phyloP scores from a whole-genome alignment of 345 rosid species.

The Gossypium bickii region DNA sequence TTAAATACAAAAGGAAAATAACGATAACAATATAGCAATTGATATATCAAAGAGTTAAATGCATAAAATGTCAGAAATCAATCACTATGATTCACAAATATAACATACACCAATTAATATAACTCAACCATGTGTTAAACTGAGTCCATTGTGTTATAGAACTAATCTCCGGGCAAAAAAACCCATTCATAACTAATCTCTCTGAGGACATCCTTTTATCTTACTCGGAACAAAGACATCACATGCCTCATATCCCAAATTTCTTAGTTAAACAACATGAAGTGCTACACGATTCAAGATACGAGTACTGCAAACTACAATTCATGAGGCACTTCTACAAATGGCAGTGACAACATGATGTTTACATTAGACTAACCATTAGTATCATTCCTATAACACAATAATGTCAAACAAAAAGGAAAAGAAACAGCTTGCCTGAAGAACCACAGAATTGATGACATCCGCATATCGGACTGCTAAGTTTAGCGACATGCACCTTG shows the following conservation, averaged over 20 bases:
- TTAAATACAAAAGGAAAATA: neutral
- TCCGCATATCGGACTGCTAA: conserved; percentile 95
- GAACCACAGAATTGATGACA: conserved; percentile 91
- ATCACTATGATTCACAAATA: neutral
- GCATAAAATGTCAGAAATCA: neutral
- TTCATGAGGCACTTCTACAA: neutral
- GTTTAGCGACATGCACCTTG: conserved; percentile 95
- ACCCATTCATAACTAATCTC: neutral
- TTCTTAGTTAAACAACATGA: neutral
- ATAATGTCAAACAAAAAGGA: neutral
- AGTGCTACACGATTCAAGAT: neutral
- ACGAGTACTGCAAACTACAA: neutral
- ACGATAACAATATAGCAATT: neutral
- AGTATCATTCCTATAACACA: neutral
- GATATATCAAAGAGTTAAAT: neutral
- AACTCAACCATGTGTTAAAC: conserved; percentile 1
- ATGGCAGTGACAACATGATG: neutral
- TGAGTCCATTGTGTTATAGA: neutral
- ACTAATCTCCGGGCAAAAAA: neutral
- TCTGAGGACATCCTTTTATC: neutral
- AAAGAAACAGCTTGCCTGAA: conserved; percentile 57
- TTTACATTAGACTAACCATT: neutral
- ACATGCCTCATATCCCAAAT: neutral
- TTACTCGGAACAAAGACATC: neutral
- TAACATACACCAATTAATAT: neutral